Conservation (phyloP, 2,329 filamentous ascomycete genomes). For the Fusarium cicatricum region DNA sequence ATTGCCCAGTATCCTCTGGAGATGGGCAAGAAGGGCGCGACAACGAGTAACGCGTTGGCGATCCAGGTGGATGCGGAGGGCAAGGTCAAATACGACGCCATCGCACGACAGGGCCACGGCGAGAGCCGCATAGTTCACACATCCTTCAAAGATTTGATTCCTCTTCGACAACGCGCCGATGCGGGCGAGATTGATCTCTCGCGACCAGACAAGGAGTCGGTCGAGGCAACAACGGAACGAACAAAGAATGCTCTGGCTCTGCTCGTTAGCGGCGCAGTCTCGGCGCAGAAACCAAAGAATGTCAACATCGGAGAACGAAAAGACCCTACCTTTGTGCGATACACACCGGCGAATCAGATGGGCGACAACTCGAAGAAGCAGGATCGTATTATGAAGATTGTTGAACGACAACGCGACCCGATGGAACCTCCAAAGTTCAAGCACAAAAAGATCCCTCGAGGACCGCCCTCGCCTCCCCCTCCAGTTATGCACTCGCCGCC, state of each 20-base stretch:
- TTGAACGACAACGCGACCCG: slow-evolving; percentile 90
- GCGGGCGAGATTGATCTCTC: slow-evolving; percentile 90
- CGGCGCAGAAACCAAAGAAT: slow-evolving; percentile 95
- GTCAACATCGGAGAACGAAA: slow-evolving; percentile 81
- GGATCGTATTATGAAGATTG: slow-evolving; percentile 98
- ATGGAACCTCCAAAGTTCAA: slow-evolving; percentile 99
- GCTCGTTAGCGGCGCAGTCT: slow-evolving; percentile 84
- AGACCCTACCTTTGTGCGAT: slow-evolving; percentile 92
- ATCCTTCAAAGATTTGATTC: slow-evolving; percentile 96
- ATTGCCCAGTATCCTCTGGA: slow-evolving; percentile 95
- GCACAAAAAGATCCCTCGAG: slow-evolving; percentile 96
- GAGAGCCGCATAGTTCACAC: slow-evolving; percentile 88
- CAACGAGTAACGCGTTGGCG: slow-evolving; percentile 85
- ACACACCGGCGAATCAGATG: slow-evolving; percentile 97
- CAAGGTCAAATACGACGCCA: slow-evolving; percentile 95
- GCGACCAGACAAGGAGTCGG: slow-evolving; percentile 83
- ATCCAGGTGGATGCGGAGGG: slow-evolving; percentile 91
- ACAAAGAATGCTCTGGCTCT: slow-evolving; percentile 86
- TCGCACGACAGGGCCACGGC: slow-evolving; percentile 87
- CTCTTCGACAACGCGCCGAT: slow-evolving; percentile 89
- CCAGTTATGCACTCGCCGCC: slow-evolving; percentile 96
- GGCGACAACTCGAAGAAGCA: slow-evolving; percentile 86
- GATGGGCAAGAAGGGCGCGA: slow-evolving; percentile 84
- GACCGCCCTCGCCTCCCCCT: slow-evolving; percentile 89
- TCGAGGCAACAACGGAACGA: slow-evolving; percentile 83